These are phyloP conservation scores for Russula sp. DNA, from an alignment of 768 basidiomycete genomes.

Conservation along the genomic window DNA sequence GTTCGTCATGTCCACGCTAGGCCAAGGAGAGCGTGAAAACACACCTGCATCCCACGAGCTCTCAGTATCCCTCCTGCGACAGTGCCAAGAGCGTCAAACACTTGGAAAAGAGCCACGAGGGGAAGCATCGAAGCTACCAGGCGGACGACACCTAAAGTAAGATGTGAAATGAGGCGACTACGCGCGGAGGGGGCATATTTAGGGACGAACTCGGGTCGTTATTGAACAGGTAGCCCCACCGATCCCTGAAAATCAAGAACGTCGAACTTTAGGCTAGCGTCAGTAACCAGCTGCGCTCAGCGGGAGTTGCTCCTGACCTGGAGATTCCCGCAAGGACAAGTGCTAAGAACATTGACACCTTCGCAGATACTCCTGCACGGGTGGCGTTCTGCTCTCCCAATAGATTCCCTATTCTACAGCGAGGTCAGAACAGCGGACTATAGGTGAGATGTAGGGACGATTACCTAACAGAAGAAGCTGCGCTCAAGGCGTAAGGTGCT, in stretches of 20 bases:
- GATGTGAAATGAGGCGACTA: not conserved
- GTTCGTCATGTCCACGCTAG: not conserved
- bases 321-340: constrained; percentile 58
- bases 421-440: not conserved
- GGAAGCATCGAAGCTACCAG: constrained; percentile 54
- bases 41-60: constrained; percentile 70
- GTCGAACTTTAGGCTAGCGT: constrained; percentile 30
- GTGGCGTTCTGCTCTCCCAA: constrained; percentile 73
- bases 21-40: constrained; percentile 4
- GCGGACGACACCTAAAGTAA: constrained; percentile 32
- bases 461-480: constrained; percentile 82
- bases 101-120: constrained; percentile 70
- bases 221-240: constrained; percentile 58
- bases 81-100: constrained; percentile 72
- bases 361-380: constrained; percentile 65
- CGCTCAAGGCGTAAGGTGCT: constrained; percentile 73
- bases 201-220: constrained; percentile 37
- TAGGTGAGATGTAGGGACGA: constrained; percentile 18
- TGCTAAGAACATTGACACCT: constrained; percentile 59
- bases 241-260: constrained; percentile 40
- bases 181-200: not conserved
- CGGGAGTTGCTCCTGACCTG: constrained; percentile 39
- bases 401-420: constrained; percentile 73
- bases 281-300: not conserved
- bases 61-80: constrained; percentile 76